These are phyloP conservation scores for sorghum (Sorghum bicolor) DNA, from an alignment of 176 grass and related monocot species.

Conservation along the genomic window Sorghum_bicolor_NCBIv3 NC_012870.2:56675501-56676000, in stretches of 20 bases:
- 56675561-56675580: slow-evolving; percentile 24
- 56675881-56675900: slow-evolving; percentile 27
- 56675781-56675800: slow-evolving; percentile 32
- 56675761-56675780: neutral
- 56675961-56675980: slow-evolving; percentile 10
- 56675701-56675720: slow-evolving; percentile 24
- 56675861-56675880: slow-evolving; percentile 3
- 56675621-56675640: slow-evolving; percentile 42
- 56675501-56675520: slow-evolving; percentile 6
- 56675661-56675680: neutral
- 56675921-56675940: slow-evolving; percentile 25
- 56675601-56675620: slow-evolving; percentile 34
- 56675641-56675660: neutral
- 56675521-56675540: neutral
- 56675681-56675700: slow-evolving; percentile 24
- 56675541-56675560: slow-evolving; percentile 18
- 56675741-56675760: neutral
- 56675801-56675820: slow-evolving; percentile 4
- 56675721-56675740: neutral
- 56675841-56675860: neutral
- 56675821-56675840: neutral
- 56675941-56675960: slow-evolving; percentile 17
- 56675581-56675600: slow-evolving; percentile 31
- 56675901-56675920: slow-evolving; percentile 19
- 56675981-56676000: neutral